Evolutionary conservation across 805 yeast species (phyloP).

Genomic region (Jamesozyma gamospora): DNA sequence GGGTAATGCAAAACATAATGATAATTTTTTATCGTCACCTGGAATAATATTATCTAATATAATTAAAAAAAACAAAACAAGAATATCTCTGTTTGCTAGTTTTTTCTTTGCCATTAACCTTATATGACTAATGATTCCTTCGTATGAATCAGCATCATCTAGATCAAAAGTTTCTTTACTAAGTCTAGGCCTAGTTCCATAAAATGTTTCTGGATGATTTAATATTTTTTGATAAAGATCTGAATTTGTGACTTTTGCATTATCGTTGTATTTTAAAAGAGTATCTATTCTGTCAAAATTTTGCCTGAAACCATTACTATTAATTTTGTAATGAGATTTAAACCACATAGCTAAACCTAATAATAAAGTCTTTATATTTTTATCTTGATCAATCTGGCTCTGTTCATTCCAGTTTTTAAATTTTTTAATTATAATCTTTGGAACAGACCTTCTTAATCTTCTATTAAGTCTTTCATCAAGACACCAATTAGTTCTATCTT

Average conservation of each 20-base stretch:
- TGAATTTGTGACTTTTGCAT: not conserved
- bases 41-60: constrained; percentile 13
- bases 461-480: constrained; percentile 13
- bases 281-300: constrained; percentile 10
- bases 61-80: constrained; percentile 16
- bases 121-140: constrained; percentile 5
- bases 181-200: constrained; percentile 14
- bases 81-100: constrained; percentile 16
- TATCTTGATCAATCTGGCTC: not conserved
- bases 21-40: constrained; percentile 2
- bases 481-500: constrained; percentile 8
- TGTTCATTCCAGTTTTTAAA: constrained; percentile 7
- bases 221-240: constrained; percentile 3
- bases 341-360: constrained; percentile 22
- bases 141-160: not conserved
- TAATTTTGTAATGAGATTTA: constrained; percentile 16
- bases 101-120: constrained; percentile 16
- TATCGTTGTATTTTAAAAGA: constrained; percentile 3
- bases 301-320: constrained; percentile 23
- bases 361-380: constrained; percentile 11
- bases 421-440: constrained; percentile 16
- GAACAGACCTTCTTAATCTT: constrained; percentile 16
- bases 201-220: constrained; percentile 9
- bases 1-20: constrained; percentile 20
- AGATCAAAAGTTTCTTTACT: not conserved